Base-by-base conservation (phyloP, 768 basidiomycete species). In the Trametopsis cervina region DNA sequence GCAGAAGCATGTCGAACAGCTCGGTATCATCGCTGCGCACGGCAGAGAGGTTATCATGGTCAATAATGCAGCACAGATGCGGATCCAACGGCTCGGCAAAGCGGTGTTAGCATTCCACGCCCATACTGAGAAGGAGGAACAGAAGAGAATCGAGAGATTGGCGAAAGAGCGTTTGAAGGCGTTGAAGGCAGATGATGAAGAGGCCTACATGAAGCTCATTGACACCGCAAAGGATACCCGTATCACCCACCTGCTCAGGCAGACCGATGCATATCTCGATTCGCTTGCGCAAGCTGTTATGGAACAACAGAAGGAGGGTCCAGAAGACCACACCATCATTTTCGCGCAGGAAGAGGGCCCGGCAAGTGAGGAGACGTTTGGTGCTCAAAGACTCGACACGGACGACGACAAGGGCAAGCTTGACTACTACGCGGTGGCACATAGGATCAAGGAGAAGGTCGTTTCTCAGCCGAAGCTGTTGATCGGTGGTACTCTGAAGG, bases 141-240 rank as follows among this genome's bases (percentile, higher is more conserved):
- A 94, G 77, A 92, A 93, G 65, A 80, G 95, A 22, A 88, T 99
- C 55, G 96, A 98, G 69, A 75, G 92, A 47, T 82, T 99, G 39
- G 83, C 88, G 40, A 98, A 98, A 72, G 96, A 98, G 66, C 92
- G 94, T 89, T 71, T 99, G 54, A 92, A 89, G 71, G 96, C 95
- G 6, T 81, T 98, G 57, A 93, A 95, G 69, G 88, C 88, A 23
- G 94, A 98, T 62, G 95, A 99, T 70, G 96, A 99, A 72, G 96
- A 97, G 68, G 94, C 91, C n/a, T 99, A 99, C 67, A 85, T 97
- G 80, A 93, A 93, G 63, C 86, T 99, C 59, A 90, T 99, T 60
- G 96, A 98, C 65, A 96, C 94, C 15, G 95, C 95, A 49, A 99
- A 99, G 66, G 96, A 99, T 60, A 97, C 95, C 9, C 87, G 96